These are phyloP conservation scores for Ceratocystis lukuohia DNA, from an alignment of 2,329 filamentous ascomycete species.

Conservation along the genomic window DNA sequence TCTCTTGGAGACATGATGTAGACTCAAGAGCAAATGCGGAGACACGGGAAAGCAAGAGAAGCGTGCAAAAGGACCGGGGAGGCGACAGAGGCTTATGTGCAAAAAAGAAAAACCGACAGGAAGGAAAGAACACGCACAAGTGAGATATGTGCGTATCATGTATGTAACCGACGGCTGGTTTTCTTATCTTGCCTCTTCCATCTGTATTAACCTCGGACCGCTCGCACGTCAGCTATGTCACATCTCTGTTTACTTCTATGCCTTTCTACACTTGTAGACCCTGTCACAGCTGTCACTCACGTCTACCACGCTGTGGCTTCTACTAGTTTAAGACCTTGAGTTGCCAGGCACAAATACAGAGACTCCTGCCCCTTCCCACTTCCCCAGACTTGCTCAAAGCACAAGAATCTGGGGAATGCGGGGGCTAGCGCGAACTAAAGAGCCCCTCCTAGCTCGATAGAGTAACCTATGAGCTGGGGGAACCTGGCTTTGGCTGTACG, in stretches of 20 bases:
- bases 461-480: not conserved
- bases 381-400: not conserved
- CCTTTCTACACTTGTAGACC: not conserved
- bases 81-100: not conserved
- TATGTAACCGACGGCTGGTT: not conserved
- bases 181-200: not conserved
- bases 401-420: constrained; percentile 6
- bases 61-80: not conserved
- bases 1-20: constrained; percentile 7
- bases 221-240: not conserved
- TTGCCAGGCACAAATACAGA: not conserved
- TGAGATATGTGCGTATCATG: not conserved
- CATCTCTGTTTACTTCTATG: not conserved
- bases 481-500: not conserved
- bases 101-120: not conserved
- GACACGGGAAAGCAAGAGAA: not conserved
- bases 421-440: constrained; percentile 2
- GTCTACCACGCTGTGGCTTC: not conserved
- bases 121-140: not conserved
- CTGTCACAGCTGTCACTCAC: not conserved
- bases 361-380: not conserved
- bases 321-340: not conserved
- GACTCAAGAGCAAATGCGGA: not conserved
- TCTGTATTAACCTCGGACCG: not conserved
- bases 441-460: not conserved